These are phyloP conservation scores for Meripilus lineatus DNA, from an alignment of 1,284 basidiomycete genomes.

Conservation along the genomic window DNA sequence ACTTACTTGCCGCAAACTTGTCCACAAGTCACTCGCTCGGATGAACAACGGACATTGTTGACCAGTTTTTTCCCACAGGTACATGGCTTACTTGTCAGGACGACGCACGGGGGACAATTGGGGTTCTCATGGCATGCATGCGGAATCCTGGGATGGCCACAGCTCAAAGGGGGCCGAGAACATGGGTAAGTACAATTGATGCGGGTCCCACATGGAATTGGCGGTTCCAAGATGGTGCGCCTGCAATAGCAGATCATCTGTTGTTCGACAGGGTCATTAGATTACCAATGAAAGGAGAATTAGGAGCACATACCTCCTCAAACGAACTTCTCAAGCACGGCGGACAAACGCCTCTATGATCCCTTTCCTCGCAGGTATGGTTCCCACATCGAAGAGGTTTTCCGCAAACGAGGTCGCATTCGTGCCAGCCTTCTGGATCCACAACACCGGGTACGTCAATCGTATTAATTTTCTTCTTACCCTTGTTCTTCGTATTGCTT, in stretches of 20 bases:
- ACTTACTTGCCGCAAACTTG: slow-evolving; percentile 69
- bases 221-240: slow-evolving; percentile 63
- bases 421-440: slow-evolving; percentile 65
- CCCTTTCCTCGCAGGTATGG: slow-evolving; percentile 70
- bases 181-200: slow-evolving; percentile 81
- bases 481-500: slow-evolving; percentile 46
- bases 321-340: slow-evolving; percentile 84
- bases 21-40: slow-evolving; percentile 83
- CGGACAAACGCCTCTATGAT: slow-evolving; percentile 79
- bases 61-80: slow-evolving; percentile 84
- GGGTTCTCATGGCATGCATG: slow-evolving; percentile 78
- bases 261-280: slow-evolving; percentile 7
- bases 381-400: slow-evolving; percentile 71
- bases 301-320: slow-evolving; percentile 61
- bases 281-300: not conserved
- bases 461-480: slow-evolving; percentile 48
- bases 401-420: slow-evolving; percentile 76
- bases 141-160: slow-evolving; percentile 74
- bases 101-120: slow-evolving; percentile 80
- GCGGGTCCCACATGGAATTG: slow-evolving; percentile 73
- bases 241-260: slow-evolving; percentile 80
- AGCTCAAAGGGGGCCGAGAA: slow-evolving; percentile 60
- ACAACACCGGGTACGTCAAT: slow-evolving; percentile 31
- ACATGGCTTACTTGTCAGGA: slow-evolving; percentile 73
- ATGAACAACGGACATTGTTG: slow-evolving; percentile 70